phyloP scores from a whole-genome alignment of 1,284 basidiomycete genomes.

The Leucoagaricus sp. region DNA sequence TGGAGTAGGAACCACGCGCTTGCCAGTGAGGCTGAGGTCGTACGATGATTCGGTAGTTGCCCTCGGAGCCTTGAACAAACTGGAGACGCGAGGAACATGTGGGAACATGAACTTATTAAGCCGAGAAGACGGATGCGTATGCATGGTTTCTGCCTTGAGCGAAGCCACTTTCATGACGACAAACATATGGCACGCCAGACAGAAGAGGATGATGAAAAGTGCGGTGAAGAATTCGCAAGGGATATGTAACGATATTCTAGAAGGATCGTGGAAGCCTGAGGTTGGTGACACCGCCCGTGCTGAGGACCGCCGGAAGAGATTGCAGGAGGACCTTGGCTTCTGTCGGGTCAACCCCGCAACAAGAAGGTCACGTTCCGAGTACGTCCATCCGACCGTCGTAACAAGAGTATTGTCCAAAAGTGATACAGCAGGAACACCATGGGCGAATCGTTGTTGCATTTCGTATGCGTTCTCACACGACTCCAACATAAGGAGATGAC shows the following conservation, averaged over 20 bases:
- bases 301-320: not conserved
- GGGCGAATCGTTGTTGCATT: not conserved
- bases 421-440: constrained; percentile 1
- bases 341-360: not conserved
- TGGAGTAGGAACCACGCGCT: not conserved
- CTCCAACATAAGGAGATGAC: constrained; percentile 1
- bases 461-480: not conserved
- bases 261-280: not conserved
- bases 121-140: not conserved
- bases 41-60: not conserved
- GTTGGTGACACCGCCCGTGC: not conserved
- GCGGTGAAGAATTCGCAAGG: not conserved
- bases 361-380: not conserved
- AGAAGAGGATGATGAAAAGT: not conserved
- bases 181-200: not conserved
- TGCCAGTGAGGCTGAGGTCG: not conserved
- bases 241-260: not conserved
- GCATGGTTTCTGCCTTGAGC: not conserved
- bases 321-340: not conserved
- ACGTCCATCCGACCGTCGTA: not conserved
- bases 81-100: not conserved
- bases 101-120: not conserved
- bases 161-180: not conserved
- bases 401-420: not conserved
- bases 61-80: not conserved